Percentiles rank a stretch among this genome's conserved stretches.
Evolutionary conservation across 176 grass and related monocot genomes (phyloP).

Genomic region (Tuctoria greenei): DNA sequence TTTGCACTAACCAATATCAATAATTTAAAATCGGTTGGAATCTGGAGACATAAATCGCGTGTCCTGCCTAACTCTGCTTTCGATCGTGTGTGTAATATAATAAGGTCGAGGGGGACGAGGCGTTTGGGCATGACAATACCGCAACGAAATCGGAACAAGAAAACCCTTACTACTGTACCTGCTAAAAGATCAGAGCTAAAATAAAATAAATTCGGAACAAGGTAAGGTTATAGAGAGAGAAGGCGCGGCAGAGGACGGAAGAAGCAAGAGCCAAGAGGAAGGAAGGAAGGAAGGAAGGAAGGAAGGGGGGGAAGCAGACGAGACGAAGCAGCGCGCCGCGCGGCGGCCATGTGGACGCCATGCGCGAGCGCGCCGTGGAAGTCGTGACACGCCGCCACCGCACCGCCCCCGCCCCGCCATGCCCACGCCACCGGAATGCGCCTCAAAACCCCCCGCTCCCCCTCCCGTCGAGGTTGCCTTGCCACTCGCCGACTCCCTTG

Average conservation of each 20-base stretch:
- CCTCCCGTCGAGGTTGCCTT: conserved; percentile 23
- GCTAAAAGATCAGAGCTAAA: neutral
- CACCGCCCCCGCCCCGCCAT: conserved; percentile 2
- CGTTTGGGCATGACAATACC: neutral
- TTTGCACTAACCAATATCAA: too few relatives aligned
- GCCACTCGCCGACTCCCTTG: neutral
- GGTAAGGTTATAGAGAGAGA: neutral
- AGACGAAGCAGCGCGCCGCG: conserved; percentile 15
- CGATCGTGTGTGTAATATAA: neutral
- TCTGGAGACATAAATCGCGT: neutral
- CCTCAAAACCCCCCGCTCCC: conserved; percentile 28
- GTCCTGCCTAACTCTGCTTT: neutral
- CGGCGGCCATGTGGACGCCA: conserved; percentile 54
- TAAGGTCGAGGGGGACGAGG: neutral
- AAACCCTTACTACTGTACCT: neutral
- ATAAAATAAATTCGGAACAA: neutral
- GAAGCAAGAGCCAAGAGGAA: too few relatives aligned
- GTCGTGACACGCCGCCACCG: conserved; percentile 30
- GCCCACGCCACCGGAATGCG: conserved; percentile 41
- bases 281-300: neutral
- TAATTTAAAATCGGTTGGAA: too few relatives aligned
- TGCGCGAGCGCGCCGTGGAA: conserved; percentile 51
- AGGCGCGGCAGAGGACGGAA: neutral
- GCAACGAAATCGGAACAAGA: conserved; percentile 15
- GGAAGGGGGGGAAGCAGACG: neutral